Evolutionary conservation across 1,284 basidiomycete genomes (phyloP), one percentile per base, ranked within the genome.

Genomic region (Ceratobasidium sp.): DNA sequence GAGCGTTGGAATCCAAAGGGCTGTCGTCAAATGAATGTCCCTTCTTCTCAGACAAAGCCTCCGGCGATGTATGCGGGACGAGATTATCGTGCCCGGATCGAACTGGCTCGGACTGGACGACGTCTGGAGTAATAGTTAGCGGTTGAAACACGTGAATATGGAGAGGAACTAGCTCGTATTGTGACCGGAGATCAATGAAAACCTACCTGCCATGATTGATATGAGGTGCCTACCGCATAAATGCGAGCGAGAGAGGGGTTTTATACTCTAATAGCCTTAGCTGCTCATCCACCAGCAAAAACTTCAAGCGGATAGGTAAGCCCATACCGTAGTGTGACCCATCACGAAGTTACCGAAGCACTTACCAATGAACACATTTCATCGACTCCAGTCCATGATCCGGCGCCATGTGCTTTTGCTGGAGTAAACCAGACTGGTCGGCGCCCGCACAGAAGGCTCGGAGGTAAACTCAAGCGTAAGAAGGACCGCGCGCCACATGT

Each of bases 11-110:
- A 55, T 55, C n/a, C n/a, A 23, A 20, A 55, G 53, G n/a, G n/a
- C 7, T n/a, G 53, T 55, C n/a, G 53, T 55, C 53, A n/a, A 55
- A 20, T 20, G n/a, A 20, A 9, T 55, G n/a, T n/a, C n/a, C 53
- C n/a, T 55, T 55, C n/a, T 55, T 55, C n/a, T 55, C 53, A 20
- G 53, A 55, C n/a, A 55, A 23, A 55, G 53, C 53, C n/a, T 55
- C 53, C 18, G n/a, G n/a, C 18, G 53, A 55, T 20, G 53, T 55
- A 9, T 20, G 53, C 7, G 53, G n/a, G n/a, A 55, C n/a, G n/a
- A 55, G 18, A 9, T n/a, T 20, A 9, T 23, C n/a, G 18, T 55
- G 46, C 46, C 46, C 46, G 18, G 46, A 49, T 49, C 46, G 10
- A 18, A 49, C 46, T 10, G 18, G 10, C n/a, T 55, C 20, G n/a